A percentile compares a stretch with the other conserved stretches of the same genome.
Evolutionary conservation across 2,329 filamentous ascomycete species (phyloP).

Genomic region (Botrytis tulipae): DNA sequence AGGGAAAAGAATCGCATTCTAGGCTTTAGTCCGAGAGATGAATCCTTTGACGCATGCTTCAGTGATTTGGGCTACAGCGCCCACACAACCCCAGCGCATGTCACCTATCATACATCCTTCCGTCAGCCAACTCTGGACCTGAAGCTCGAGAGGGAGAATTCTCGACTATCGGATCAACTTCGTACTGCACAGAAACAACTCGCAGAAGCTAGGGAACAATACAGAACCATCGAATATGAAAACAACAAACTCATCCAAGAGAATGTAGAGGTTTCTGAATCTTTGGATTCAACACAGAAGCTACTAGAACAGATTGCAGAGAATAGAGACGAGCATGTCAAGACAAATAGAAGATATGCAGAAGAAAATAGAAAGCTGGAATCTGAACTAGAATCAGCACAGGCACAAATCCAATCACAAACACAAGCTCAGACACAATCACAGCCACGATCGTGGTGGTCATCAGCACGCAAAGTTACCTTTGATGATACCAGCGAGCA

Average conservation of each 20-base stretch:
- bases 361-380: neutral
- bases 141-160: neutral
- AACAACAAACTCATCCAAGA: neutral
- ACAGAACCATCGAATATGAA: neutral
- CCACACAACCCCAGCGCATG: neutral
- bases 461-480: neutral
- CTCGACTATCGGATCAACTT: neutral
- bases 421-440: neutral
- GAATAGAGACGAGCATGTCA: conserved; percentile 8
- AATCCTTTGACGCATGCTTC: conserved; percentile 2
- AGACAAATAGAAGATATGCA: neutral
- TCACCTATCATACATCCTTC: neutral
- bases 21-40: neutral
- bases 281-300: neutral
- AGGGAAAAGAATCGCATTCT: neutral
- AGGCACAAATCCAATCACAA: neutral
- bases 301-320: neutral
- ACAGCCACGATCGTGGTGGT: neutral
- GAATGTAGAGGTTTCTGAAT: neutral
- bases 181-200: neutral
- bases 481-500: neutral
- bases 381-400: neutral
- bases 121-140: neutral
- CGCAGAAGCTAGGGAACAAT: neutral
- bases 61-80: neutral